Conservation (phyloP, 148 eudicot species). For the Simmondsia chinensis region DNA sequence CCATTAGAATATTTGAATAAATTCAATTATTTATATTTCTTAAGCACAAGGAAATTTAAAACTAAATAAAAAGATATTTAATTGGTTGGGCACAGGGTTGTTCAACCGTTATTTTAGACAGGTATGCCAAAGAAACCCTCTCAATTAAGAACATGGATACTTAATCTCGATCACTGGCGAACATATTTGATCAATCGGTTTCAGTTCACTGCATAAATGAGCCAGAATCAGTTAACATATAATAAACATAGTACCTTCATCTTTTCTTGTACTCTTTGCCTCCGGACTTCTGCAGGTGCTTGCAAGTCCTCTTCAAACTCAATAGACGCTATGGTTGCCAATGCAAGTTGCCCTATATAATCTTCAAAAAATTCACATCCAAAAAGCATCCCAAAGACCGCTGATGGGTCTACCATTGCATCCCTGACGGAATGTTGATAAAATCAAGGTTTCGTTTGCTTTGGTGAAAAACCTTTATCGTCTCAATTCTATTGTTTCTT, state of each 20-base stretch:
- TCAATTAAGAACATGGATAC: too few species aligned
- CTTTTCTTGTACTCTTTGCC: constrained; percentile 59
- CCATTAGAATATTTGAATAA: too few species aligned
- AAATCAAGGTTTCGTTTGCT: too few species aligned
- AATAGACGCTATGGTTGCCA: constrained; percentile 55
- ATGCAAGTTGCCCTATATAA: constrained; percentile 76
- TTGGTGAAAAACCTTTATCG: too few species aligned
- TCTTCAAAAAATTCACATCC: constrained; percentile 87
- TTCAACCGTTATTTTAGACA: too few species aligned
- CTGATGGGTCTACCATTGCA: constrained; percentile 78
- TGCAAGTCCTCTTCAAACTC: constrained; percentile 53
- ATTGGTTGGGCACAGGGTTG: too few species aligned
- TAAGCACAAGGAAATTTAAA: too few species aligned
- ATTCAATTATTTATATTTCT: too few species aligned
- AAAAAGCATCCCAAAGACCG: constrained; percentile 91
- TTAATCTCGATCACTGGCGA: too few species aligned
- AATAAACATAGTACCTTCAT: constrained; percentile 44
- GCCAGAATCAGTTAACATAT: background rate
- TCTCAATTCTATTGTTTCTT: too few species aligned
- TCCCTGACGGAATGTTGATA: constrained; percentile 36
- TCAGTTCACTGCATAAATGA: constrained; percentile 1
- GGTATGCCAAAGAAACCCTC: too few species aligned
- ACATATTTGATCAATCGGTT: constrained; percentile 2
- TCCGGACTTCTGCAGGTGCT: constrained; percentile 42
- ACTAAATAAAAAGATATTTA: too few species aligned